phyloP scores from a whole-genome alignment of 331 rosid genomes.

The Telfairia occidentalis region DNA sequence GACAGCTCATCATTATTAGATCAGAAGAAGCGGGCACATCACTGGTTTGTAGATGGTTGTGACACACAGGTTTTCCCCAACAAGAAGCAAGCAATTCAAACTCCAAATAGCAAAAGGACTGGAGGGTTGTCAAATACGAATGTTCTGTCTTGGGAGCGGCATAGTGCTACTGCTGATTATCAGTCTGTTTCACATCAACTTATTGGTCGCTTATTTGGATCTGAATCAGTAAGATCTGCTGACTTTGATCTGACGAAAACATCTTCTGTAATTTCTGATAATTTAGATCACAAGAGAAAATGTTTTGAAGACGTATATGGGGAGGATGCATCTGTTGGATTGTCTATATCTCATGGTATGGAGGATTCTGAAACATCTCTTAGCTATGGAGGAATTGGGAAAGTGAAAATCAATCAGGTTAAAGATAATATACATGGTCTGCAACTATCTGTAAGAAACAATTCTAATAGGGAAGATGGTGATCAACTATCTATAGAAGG shows the following conservation, averaged over 20 bases:
- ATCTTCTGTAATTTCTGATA: conserved; percentile 37
- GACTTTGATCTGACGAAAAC: conserved; percentile 35
- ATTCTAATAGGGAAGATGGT: conserved; percentile 28
- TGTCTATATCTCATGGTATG: conserved; percentile 47
- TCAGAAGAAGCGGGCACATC: conserved; percentile 62
- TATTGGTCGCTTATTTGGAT: conserved; percentile 45
- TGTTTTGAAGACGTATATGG: conserved; percentile 36
- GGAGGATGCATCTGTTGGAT: conserved; percentile 39
- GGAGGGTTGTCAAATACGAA: conserved; percentile 39
- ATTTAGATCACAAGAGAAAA: conserved; percentile 41
- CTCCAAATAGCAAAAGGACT: conserved; percentile 43
- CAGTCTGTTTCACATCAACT: conserved; percentile 49
- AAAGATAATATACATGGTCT: conserved; percentile 27
- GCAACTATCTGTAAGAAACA: conserved; percentile 24
- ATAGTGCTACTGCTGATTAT: conserved; percentile 34
- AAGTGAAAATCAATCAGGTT: conserved; percentile 41
- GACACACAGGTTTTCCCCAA: conserved; percentile 49
- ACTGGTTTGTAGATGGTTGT: conserved; percentile 59
- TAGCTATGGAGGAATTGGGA: conserved; percentile 41
- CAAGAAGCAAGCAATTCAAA: conserved; percentile 62
- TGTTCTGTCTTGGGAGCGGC: conserved; percentile 57
- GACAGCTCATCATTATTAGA: conserved; percentile 48
- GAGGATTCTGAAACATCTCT: conserved; percentile 43
- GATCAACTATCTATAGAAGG: conserved; percentile 30
- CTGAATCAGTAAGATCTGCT: conserved; percentile 41